A percentile compares a stretch with the other conserved stretches of the same genome.
Conservation (phyloP, 495 filamentous ascomycete genomes). For the Thozetella sp. region DNA sequence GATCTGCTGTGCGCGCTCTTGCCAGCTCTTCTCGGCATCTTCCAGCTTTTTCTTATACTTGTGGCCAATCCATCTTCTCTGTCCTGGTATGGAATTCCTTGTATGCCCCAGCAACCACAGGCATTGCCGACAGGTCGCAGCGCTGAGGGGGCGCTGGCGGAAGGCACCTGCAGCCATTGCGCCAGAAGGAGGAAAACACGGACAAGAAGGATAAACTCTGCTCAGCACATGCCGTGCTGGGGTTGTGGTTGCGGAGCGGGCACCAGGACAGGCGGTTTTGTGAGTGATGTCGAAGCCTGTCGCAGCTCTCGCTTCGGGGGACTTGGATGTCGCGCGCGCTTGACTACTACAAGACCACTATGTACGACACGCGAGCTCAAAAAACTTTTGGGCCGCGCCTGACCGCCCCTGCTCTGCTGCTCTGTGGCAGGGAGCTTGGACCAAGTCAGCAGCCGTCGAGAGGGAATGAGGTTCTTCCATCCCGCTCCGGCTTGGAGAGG, state of each 20-base stretch:
- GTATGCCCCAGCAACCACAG: not conserved
- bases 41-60: constrained; percentile 51
- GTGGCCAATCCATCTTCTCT: constrained; percentile 45
- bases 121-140: not conserved
- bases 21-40: constrained; percentile 61
- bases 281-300: too few relatives aligned
- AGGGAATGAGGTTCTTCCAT: constrained; percentile 3
- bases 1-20: constrained; percentile 55
- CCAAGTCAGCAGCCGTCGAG: not conserved
- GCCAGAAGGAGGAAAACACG: not conserved
- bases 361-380: constrained; percentile 1
- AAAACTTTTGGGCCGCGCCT: constrained; percentile 1
- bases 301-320: too few relatives aligned
- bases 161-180: not conserved
- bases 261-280: too few relatives aligned
- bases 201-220: not conserved
- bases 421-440: constrained; percentile 11
- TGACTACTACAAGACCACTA: too few relatives aligned
- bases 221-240: constrained; percentile 4
- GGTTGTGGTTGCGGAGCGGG: too few relatives aligned
- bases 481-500: constrained; percentile 4
- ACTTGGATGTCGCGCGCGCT: too few relatives aligned
- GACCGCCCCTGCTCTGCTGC: too few relatives aligned
- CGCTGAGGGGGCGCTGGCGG: not conserved
- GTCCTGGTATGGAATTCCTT: not conserved